Conservation (phyloP, 1,284 basidiomycete species). For the Tilletia setariae region DNA sequence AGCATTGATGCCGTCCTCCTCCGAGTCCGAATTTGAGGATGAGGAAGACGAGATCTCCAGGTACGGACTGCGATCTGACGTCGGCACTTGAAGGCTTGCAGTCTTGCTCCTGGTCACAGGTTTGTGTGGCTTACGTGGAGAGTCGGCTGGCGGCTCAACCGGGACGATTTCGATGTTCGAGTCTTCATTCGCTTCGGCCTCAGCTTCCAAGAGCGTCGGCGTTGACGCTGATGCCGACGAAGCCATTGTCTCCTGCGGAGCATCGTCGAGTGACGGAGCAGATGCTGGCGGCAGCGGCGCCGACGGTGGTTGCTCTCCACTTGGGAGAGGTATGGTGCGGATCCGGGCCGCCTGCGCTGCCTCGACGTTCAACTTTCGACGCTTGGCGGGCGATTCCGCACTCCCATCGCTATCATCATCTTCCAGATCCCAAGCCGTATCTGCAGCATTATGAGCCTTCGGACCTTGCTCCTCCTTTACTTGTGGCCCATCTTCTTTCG, state of each 20-base stretch:
- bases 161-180: no score
- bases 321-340: neutral
- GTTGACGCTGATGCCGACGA: neutral
- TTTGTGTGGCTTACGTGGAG: no score
- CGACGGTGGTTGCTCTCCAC: neutral
- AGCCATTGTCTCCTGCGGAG: neutral
- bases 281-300: neutral
- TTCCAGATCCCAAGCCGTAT: neutral
- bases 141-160: no score
- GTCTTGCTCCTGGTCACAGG: no score
- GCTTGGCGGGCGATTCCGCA: conserved; percentile 1
- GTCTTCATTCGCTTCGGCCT: neutral
- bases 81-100: no score
- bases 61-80: no score
- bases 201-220: neutral
- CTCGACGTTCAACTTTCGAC: neutral
- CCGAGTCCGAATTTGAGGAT: no score
- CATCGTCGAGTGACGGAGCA: neutral
- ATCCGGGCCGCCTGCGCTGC: neutral
- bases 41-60: no score
- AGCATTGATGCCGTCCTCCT: no score
- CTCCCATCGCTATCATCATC: neutral
- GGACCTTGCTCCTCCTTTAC: neutral
- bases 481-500: neutral
- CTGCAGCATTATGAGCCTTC: neutral